Base-by-base conservation (phyloP, 805 yeast species). In the Candida railenensis region DNA sequence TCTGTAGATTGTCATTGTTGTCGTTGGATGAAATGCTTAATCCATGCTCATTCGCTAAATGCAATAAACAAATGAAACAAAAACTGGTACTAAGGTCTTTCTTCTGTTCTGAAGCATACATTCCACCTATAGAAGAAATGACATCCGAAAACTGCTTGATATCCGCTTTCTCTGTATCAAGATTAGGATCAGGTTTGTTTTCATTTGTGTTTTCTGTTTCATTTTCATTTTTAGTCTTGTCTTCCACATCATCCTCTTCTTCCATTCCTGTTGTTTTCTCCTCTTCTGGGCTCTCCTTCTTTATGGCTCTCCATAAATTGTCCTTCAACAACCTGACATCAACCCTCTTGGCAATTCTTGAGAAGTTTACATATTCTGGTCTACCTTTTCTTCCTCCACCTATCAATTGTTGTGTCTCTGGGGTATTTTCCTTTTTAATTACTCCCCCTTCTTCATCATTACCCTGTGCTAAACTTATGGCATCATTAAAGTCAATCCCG, bases 1-100 rank as follows among this genome's bases (percentile, higher is more conserved):
- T 68, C 36, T 48, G 48, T 43, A 72, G 56, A 49, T 72, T 73
- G 44, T 68, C 71, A 48, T 67, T 58, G 4, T 47, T 43, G 19
- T 65, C 73, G 42, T 57, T 69, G 15, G 67, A 50, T 16, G 54
- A 48, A 16, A 72, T 65, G 19, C 57, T 49, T 16, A 71, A 57
- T 4, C 74, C 71, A 43, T 72, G 76, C 51, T 72, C 77, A 48
- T 72, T 72, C 20, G 76, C 77, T 52, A 72, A 63, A 52, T 72
- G 77, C 25, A 72, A 53, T 40, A 72, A 57, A 46, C 77, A 72
- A 41, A 72, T 72, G 52, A 72, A 72, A 50, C 75, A 71, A 53
- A 71, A 72, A 63, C 76, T 71, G 21, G 77, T 72, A 12, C 75
- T 69, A 22, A 72, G 53, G 41, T 72, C 77, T 49, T 68, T 71